phyloP scores from a whole-genome alignment of 2,329 filamentous ascomycete species.

The Venturia carpophila region DNA sequence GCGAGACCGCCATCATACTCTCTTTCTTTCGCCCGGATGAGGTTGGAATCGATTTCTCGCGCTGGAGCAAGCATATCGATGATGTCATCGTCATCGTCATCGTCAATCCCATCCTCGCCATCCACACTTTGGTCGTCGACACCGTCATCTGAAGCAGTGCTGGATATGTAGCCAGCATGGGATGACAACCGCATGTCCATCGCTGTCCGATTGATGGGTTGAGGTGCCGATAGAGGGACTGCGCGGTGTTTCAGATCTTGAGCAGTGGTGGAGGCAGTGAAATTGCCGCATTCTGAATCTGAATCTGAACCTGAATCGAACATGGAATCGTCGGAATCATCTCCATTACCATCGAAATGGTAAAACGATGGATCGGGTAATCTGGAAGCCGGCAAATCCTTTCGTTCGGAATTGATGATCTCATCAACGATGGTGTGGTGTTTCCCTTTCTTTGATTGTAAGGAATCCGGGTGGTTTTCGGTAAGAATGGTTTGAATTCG shows the following conservation, averaged over 20 bases:
- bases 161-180: not conserved
- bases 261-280: not conserved
- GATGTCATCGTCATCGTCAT: constrained; percentile 28
- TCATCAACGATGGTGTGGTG: constrained; percentile 45
- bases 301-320: constrained; percentile 16
- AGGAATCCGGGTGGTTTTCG: not conserved
- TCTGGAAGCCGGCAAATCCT: constrained; percentile 47
- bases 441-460: not conserved
- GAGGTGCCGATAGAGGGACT: constrained; percentile 25
- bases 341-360: constrained; percentile 30
- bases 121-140: constrained; percentile 16
- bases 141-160: constrained; percentile 7
- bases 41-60: constrained; percentile 36
- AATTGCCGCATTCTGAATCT: not conserved
- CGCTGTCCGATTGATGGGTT: constrained; percentile 22
- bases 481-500: constrained; percentile 12
- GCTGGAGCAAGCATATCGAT: constrained; percentile 41
- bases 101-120: constrained; percentile 25
- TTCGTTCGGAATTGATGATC: constrained; percentile 57
- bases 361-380: constrained; percentile 39
- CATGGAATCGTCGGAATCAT: constrained; percentile 22
- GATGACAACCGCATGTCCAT: not conserved
- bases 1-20: constrained; percentile 42
- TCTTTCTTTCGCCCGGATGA: constrained; percentile 35
- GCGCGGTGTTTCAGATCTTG: not conserved